Evolutionary conservation across 202 grass and related monocot genomes (phyloP).

Genomic region (Digitaria exilis): DNA sequence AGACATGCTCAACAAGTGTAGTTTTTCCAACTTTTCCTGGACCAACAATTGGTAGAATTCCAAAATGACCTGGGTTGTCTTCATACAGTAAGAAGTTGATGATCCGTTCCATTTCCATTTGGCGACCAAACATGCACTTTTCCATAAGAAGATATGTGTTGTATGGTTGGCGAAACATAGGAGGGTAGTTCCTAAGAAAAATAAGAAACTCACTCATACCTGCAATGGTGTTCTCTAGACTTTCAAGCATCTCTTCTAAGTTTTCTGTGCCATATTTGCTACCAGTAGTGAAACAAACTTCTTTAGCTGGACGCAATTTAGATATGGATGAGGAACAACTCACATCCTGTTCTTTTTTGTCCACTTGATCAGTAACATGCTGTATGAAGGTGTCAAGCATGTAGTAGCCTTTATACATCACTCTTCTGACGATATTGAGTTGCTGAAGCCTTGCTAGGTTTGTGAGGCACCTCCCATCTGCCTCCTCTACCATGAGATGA

Average conservation of each 20-base stretch:
- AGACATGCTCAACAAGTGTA: conserved; percentile 19
- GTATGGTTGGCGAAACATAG: too few relatives aligned
- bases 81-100: conserved; percentile 22
- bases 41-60: conserved; percentile 22
- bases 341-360: too few relatives aligned
- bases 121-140: conserved; percentile 4
- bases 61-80: not conserved
- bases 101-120: conserved; percentile 10
- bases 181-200: too few relatives aligned
- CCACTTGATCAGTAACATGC: not conserved
- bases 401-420: conserved; percentile 18
- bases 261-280: too few relatives aligned
- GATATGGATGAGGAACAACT: too few relatives aligned
- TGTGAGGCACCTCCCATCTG: conserved; percentile 22
- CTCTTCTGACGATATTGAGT: conserved; percentile 8
- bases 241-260: too few relatives aligned
- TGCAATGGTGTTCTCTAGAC: too few relatives aligned
- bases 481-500: not conserved
- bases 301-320: too few relatives aligned
- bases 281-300: too few relatives aligned
- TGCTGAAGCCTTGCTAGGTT: conserved; percentile 30
- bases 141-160: too few relatives aligned
- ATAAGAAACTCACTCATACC: too few relatives aligned
- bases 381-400: not conserved
- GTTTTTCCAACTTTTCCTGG: conserved; percentile 26